These are phyloP conservation scores for Penicillium paneum DNA, from an alignment of 2,329 filamentous ascomycete genomes.

Conservation along the genomic window DNA sequence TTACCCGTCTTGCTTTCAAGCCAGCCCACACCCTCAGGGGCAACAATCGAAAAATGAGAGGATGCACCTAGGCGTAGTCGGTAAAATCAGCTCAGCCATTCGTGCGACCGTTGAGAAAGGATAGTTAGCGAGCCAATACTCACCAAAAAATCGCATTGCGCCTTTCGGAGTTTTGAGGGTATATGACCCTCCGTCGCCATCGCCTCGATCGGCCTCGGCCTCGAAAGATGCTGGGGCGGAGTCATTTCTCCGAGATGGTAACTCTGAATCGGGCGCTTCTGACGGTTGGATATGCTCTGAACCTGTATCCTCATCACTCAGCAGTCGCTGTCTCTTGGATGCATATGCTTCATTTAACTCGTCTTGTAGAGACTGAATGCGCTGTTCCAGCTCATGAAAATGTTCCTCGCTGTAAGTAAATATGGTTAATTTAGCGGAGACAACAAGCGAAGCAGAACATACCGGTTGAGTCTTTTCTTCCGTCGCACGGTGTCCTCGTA, in stretches of 20 bases:
- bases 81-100: neutral
- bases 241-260: neutral
- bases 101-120: neutral
- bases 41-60: slow-evolving; percentile 12
- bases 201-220: slow-evolving; percentile 2
- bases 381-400: neutral
- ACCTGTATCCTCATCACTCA: neutral
- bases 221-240: neutral
- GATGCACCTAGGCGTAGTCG: slow-evolving; percentile 13
- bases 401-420: neutral
- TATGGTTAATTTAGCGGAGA: neutral
- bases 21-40: neutral
- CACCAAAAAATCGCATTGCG: slow-evolving; percentile 22
- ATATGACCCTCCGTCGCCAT: slow-evolving; percentile 10
- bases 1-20: slow-evolving; percentile 2
- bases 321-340: neutral
- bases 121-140: neutral
- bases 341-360: slow-evolving; percentile 1
- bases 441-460: neutral
- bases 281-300: neutral
- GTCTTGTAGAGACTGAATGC: neutral
- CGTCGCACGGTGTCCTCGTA: slow-evolving; percentile 5
- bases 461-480: neutral
- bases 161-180: slow-evolving; percentile 13
- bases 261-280: neutral